Conservation (phyloP, 345 rosid species). For the Moricandia arvensis region DNA sequence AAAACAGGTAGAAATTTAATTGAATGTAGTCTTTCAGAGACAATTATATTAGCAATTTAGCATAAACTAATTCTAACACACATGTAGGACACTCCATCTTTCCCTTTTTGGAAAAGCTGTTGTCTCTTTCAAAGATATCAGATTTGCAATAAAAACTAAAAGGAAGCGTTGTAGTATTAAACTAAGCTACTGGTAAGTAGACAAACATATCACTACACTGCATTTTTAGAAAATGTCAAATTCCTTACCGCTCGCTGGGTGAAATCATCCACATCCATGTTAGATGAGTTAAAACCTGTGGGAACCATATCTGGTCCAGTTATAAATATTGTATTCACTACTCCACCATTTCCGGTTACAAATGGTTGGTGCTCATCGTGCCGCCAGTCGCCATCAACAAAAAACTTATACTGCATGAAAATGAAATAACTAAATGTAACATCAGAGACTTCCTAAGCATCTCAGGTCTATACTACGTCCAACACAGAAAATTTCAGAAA, state of each 20-base stretch:
- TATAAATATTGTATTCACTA: slow-evolving; percentile 66
- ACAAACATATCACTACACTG: slow-evolving; percentile 4
- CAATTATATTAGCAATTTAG: background rate
- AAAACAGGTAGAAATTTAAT: slow-evolving; percentile 28
- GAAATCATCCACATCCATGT: slow-evolving; percentile 84
- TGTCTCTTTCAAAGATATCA: background rate
- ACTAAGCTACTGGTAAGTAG: background rate
- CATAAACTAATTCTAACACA: background rate
- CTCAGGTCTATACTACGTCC: background rate
- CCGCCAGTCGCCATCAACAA: slow-evolving; percentile 90
- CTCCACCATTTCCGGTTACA: slow-evolving; percentile 59
- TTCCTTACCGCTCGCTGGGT: slow-evolving; percentile 48
- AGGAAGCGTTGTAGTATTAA: background rate
- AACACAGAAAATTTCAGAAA: background rate
- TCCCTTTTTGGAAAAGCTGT: background rate
- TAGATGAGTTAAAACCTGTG: slow-evolving; percentile 40
- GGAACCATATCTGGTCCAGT: slow-evolving; percentile 46
- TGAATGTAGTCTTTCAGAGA: background rate
- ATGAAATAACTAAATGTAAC: slow-evolving; percentile 29
- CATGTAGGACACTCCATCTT: background rate
- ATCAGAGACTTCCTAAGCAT: slow-evolving; percentile 15
- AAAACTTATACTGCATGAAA: slow-evolving; percentile 77
- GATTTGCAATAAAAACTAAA: background rate
- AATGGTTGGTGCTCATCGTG: slow-evolving; percentile 73
- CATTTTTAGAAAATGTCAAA: background rate